These are phyloP conservation scores for Oenanthe sinensis DNA, from an alignment of 129 eudicot species.

Conservation along the genomic window DNA sequence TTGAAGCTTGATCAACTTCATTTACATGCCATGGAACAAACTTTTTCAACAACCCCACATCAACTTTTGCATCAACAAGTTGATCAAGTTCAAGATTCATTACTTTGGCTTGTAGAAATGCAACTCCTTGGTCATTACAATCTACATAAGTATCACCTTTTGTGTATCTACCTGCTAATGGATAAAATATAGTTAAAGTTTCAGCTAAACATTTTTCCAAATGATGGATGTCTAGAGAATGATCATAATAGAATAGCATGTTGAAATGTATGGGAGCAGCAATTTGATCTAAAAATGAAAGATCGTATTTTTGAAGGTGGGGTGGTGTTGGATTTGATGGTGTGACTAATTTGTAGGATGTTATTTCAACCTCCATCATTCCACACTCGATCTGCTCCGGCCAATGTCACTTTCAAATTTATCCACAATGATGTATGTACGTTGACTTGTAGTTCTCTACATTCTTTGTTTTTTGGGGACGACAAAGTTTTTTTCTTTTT, in stretches of 20 bases:
- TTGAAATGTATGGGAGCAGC: slow-evolving; percentile 5
- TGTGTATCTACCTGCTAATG: slow-evolving; percentile 21
- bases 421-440: no score
- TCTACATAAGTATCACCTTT: slow-evolving; percentile 5
- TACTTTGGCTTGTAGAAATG: slow-evolving; percentile 13
- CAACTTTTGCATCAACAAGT: not conserved
- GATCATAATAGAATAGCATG: slow-evolving; percentile 2
- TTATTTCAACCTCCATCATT: slow-evolving; percentile 19
- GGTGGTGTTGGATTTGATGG: slow-evolving; percentile 25
- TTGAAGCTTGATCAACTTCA: not conserved
- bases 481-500: no score
- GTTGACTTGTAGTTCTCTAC: no score
- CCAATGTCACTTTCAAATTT: no score
- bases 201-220: slow-evolving; percentile 16
- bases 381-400: no score
- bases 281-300: slow-evolving; percentile 16
- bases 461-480: no score
- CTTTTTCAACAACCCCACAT: not conserved
- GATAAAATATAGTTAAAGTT: slow-evolving; percentile 13
- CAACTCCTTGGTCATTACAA: slow-evolving; percentile 24
- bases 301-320: slow-evolving; percentile 4
- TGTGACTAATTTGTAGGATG: slow-evolving; percentile 4
- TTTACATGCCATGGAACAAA: slow-evolving; percentile 13
- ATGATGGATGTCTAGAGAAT: not conserved
- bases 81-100: not conserved